A percentile compares a stretch with the other conserved stretches of the same genome.
phyloP scores from a whole-genome alignment of 2,329 filamentous ascomycete species.

The Cytospora schulzeri region DNA sequence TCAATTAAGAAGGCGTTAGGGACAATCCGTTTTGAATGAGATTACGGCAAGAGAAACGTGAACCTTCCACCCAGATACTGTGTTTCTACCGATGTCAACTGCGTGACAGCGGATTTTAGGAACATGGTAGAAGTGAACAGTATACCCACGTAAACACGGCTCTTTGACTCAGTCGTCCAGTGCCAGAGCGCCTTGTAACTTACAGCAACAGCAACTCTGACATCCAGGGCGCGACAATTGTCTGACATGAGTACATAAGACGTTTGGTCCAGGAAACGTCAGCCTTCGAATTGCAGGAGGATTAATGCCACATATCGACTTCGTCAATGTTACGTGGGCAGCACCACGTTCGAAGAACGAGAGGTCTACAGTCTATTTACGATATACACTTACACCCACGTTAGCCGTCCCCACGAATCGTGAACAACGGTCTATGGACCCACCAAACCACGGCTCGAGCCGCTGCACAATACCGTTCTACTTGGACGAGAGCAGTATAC shows the following conservation, averaged over 20 bases:
- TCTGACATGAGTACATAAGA: not conserved
- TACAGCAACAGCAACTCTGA: not conserved
- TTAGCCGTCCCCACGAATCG: too few relatives aligned
- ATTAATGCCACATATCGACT: too few relatives aligned
- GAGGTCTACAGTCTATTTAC: too few relatives aligned
- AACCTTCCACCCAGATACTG: not conserved
- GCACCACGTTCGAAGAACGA: too few relatives aligned
- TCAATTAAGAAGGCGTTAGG: slow-evolving; percentile 32
- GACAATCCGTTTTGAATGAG: slow-evolving; percentile 7
- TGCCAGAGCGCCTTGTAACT: not conserved
- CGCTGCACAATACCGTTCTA: not conserved
- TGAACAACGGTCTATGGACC: not conserved
- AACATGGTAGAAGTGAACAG: not conserved
- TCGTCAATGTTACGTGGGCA: too few relatives aligned
- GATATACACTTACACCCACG: too few relatives aligned
- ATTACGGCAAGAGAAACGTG: not conserved
- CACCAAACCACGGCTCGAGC: not conserved
- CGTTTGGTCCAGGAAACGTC: too few relatives aligned
- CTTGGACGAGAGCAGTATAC: too few relatives aligned
- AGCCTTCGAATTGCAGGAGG: too few relatives aligned
- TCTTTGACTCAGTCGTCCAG: not conserved
- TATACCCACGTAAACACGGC: too few relatives aligned
- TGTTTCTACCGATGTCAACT: not conserved
- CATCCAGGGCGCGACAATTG: not conserved
- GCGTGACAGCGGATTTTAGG: not conserved